A percentile compares a stretch with the other conserved stretches of the same genome.
Conservation (phyloP, 1,284 basidiomycete genomes). For the Rhodotorula sp. region DNA sequence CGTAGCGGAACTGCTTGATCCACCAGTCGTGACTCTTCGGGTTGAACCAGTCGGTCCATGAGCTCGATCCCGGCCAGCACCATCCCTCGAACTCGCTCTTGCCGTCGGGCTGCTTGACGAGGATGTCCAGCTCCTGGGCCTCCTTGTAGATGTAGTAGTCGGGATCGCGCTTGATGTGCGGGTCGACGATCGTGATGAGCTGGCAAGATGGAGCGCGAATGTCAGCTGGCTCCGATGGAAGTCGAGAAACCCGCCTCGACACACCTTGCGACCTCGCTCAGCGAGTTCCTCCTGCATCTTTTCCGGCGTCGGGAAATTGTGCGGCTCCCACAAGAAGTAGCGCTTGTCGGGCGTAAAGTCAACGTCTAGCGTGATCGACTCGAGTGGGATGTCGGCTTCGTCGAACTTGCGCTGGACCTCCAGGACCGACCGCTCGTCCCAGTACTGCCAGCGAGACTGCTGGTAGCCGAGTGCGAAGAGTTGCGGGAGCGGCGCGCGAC, state of each 20-base stretch:
- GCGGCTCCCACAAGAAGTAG: slow-evolving; percentile 96
- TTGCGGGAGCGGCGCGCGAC: slow-evolving; percentile 79
- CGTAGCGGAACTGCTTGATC: slow-evolving; percentile 73
- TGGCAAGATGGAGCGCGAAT: slow-evolving; percentile 46
- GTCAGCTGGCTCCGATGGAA: background rate
- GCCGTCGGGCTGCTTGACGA: slow-evolving; percentile 78
- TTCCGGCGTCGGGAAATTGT: slow-evolving; percentile 87
- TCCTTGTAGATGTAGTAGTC: slow-evolving; percentile 82
- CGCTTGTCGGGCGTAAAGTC: slow-evolving; percentile 85
- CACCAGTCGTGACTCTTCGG: slow-evolving; percentile 88
- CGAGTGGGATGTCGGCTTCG: slow-evolving; percentile 88
- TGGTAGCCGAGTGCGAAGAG: slow-evolving; percentile 93
- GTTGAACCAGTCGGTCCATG: slow-evolving; percentile 98
- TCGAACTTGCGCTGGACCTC: slow-evolving; percentile 86
- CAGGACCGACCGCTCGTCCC: slow-evolving; percentile 83
- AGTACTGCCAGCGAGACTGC: slow-evolving; percentile 98
- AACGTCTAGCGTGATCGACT: slow-evolving; percentile 98
- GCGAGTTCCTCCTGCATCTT: slow-evolving; percentile 89
- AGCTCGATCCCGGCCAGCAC: slow-evolving; percentile 95
- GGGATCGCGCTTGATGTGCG: slow-evolving; percentile 82
- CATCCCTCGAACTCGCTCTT: slow-evolving; percentile 86
- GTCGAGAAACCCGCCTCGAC: slow-evolving; percentile 5
- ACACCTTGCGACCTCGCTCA: slow-evolving; percentile 77
- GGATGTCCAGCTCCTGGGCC: slow-evolving; percentile 72
- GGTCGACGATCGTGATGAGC: slow-evolving; percentile 98